Conservation (phyloP, 1,284 basidiomycete genomes). For the Agroathelia rolfsii region DNA sequence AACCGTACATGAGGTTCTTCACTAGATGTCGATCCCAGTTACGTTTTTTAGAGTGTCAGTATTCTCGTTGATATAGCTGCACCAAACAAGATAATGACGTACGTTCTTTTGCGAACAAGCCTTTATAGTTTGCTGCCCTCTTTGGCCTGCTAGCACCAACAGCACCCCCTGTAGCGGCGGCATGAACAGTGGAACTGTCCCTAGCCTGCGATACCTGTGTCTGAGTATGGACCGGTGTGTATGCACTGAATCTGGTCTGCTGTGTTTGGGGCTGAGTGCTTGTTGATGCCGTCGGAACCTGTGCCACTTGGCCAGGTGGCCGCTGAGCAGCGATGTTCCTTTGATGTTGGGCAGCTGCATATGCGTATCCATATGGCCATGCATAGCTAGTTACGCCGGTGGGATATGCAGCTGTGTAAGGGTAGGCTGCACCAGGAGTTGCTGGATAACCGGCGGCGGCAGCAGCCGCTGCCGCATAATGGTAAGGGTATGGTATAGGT, state of each 20-base stretch:
- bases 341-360: constrained; percentile 35
- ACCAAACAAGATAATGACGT: too few relatives aligned
- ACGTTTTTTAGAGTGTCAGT: constrained; percentile 9
- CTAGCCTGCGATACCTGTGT: too few relatives aligned
- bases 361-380: constrained; percentile 51
- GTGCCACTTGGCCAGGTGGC: constrained; percentile 26
- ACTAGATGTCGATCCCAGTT: too few relatives aligned
- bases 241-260: constrained; percentile 39
- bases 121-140: constrained; percentile 56
- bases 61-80: constrained; percentile 3
- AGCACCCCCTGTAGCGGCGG: constrained; percentile 27
- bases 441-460: constrained; percentile 36
- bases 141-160: constrained; percentile 40
- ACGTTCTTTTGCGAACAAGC: constrained; percentile 73
- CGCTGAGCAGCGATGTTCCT: constrained; percentile 21
- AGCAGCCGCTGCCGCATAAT: too few relatives aligned
- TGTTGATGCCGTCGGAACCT: constrained; percentile 16
- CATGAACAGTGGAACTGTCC: constrained; percentile 28
- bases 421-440: constrained; percentile 29
- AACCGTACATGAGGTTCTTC: constrained; percentile 88
- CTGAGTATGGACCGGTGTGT: constrained; percentile 44
- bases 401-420: constrained; percentile 34
- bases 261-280: too few relatives aligned
- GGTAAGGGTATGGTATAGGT: constrained; percentile 44
- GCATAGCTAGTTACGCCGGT: constrained; percentile 40